Conservation (phyloP, 176 grass and related monocot species). For the Eleusine indica region DNA sequence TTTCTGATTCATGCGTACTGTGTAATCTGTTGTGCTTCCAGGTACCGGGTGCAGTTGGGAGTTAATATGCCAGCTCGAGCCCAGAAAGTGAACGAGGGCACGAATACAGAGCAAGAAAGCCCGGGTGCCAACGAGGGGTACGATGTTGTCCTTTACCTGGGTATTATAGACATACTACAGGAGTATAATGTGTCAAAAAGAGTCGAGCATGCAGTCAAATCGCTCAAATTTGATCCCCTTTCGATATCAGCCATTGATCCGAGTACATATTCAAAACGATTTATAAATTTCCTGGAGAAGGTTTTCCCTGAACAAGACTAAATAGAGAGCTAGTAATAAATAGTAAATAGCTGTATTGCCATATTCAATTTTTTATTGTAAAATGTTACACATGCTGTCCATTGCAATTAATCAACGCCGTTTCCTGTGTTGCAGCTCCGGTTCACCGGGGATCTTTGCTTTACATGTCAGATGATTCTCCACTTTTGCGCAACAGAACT, state of each 20-base stretch:
- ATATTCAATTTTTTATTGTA: conserved; percentile 17
- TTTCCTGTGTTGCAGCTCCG: conserved; percentile 19
- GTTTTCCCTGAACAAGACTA: conserved; percentile 68
- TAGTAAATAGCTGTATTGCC: conserved; percentile 17
- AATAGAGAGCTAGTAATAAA: conserved; percentile 1
- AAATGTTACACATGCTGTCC: neutral
- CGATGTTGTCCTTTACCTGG: conserved; percentile 92
- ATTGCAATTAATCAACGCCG: neutral
- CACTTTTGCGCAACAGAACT: neutral
- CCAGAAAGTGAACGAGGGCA: conserved; percentile 48
- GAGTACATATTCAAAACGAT: conserved; percentile 71
- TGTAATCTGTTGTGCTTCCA: conserved; percentile 41
- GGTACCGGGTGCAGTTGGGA: conserved; percentile 88
- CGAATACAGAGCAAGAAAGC: conserved; percentile 44
- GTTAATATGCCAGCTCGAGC: conserved; percentile 97
- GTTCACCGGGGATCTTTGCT: neutral
- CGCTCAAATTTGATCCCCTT: conserved; percentile 81
- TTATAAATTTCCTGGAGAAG: conserved; percentile 77
- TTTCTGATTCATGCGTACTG: conserved; percentile 20
- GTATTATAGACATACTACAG: conserved; percentile 96
- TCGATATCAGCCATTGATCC: conserved; percentile 88
- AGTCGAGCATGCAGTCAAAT: conserved; percentile 81
- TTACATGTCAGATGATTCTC: neutral
- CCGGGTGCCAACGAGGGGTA: conserved; percentile 54
- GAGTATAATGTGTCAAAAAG: conserved; percentile 89